Evolutionary conservation across 75 land plant genomes (phyloP), one percentile per base, ranked within the genome.

Genomic region (Cunninghamia lanceolata): DNA sequence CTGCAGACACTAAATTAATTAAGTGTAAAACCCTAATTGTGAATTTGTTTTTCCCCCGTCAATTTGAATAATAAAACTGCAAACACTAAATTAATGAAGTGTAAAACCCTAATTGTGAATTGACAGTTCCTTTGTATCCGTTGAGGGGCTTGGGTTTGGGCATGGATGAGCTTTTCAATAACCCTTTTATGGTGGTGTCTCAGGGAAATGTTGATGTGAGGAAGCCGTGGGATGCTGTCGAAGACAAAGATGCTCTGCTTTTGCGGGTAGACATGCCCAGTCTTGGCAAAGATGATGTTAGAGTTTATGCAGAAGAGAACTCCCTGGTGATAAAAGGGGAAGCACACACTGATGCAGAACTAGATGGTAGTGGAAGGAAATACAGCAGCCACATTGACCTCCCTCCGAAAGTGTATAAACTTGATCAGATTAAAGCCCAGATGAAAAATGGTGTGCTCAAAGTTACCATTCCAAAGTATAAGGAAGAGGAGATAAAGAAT

Each of bases 391-490:
- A 92, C 39, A 89, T 92, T n/a, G 78, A 59, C 3, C 71, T 91
- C n/a, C 92, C 93, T 36, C 47, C 84, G 1, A 82, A 87, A 52
- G 78, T 66, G 56, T 93, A 88, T 89, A 89, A 85, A 84, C 19
- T 75, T 17, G 90, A 93, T 79, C 54, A 86, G 87, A 91, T 94
- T 53, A 93, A 89, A 87, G 95, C 95, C 0, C 94, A 94, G 94
- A 93, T 94, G 93, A 92, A 93, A 91, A 92, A 94, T 70, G 95
- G 95, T 7, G 94, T 94, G 35, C 86, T 94, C 50, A 93, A 89
- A 79, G 89, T 94, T 40, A 46, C 85, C 34, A 90, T 94, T 50
- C 95, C 93, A 45, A 93, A 93, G 87, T 85, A 88, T 6, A 88
- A 90, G 89, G 89, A 87, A 25, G 92, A 93, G 75, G 91, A 92